A percentile compares a stretch with the other conserved stretches of the same genome.
Conservation (phyloP, 2,329 filamentous ascomycete genomes). For the Pseudogymnoascus sp. region DNA sequence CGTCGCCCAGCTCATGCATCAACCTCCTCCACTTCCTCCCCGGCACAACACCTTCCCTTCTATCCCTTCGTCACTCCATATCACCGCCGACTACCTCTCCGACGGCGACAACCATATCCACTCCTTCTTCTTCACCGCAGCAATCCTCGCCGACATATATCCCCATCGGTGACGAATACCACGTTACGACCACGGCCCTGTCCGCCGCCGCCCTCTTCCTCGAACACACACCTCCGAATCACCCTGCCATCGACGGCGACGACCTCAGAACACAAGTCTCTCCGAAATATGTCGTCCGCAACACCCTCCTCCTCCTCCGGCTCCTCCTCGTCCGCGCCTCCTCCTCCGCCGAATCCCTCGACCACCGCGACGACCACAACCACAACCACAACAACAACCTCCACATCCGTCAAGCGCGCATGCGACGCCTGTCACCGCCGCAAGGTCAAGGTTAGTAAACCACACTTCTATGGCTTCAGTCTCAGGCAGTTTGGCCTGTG, state of each 20-base stretch:
- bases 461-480: no score
- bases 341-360: not conserved
- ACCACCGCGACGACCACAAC: not conserved
- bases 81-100: not conserved
- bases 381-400: conserved; percentile 16
- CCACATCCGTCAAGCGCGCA: conserved; percentile 43
- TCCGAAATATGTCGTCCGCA: not conserved
- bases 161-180: not conserved
- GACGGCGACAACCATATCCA: not conserved
- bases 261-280: not conserved
- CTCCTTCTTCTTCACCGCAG: not conserved
- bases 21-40: not conserved
- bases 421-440: conserved; percentile 68
- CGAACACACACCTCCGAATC: not conserved
- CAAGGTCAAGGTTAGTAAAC: conserved; percentile 41
- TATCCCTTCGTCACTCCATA: not conserved
- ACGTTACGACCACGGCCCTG: not conserved
- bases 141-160: not conserved
- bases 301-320: not conserved
- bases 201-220: not conserved
- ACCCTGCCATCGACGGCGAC: not conserved
- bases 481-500: no score
- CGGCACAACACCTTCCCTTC: not conserved
- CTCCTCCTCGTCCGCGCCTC: not conserved
- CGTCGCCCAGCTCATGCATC: not conserved